Conservation (phyloP, 306 rosid genomes). For the Cucumis melo region DNA sequence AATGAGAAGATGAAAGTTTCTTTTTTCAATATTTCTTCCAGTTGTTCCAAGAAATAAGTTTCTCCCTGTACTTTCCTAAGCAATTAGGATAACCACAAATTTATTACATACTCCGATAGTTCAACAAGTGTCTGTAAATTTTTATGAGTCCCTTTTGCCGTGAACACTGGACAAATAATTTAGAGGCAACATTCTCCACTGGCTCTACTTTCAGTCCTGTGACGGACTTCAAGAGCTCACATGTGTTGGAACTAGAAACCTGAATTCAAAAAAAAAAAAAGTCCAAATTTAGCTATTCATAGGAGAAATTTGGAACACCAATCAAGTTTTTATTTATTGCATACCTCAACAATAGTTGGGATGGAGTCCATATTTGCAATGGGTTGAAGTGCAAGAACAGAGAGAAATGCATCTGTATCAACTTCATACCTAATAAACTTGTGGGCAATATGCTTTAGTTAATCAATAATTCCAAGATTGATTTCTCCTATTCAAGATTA, state of each 20-base stretch:
- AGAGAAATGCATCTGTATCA: slow-evolving; percentile 96
- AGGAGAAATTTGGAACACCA: neutral
- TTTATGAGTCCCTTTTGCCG: slow-evolving; percentile 93
- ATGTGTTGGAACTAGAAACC: slow-evolving; percentile 86
- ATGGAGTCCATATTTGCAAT: slow-evolving; percentile 69
- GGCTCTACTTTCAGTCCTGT: slow-evolving; percentile 78
- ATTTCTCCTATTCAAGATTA: neutral
- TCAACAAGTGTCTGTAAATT: slow-evolving; percentile 93
- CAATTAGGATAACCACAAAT: neutral
- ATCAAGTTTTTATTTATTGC: slow-evolving; percentile 10
- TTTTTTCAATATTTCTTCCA: neutral
- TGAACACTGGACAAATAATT: slow-evolving; percentile 95
- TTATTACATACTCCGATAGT: slow-evolving; percentile 52
- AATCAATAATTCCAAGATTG: neutral
- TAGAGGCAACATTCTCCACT: slow-evolving; percentile 85
- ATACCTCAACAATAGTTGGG: slow-evolving; percentile 89
- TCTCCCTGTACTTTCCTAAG: neutral
- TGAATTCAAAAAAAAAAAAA: slow-evolving; percentile 23
- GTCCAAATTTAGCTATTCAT: slow-evolving; percentile 9
- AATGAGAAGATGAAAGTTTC: neutral
- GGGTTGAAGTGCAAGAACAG: slow-evolving; percentile 90
- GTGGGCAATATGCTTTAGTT: neutral
- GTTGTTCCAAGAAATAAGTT: neutral
- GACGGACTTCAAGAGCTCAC: slow-evolving; percentile 79
- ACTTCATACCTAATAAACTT: slow-evolving; percentile 64